Evolutionary conservation across 352 stramenopile species (phyloP).

Genomic region (Globisporangium rhizosaccharum): DNA sequence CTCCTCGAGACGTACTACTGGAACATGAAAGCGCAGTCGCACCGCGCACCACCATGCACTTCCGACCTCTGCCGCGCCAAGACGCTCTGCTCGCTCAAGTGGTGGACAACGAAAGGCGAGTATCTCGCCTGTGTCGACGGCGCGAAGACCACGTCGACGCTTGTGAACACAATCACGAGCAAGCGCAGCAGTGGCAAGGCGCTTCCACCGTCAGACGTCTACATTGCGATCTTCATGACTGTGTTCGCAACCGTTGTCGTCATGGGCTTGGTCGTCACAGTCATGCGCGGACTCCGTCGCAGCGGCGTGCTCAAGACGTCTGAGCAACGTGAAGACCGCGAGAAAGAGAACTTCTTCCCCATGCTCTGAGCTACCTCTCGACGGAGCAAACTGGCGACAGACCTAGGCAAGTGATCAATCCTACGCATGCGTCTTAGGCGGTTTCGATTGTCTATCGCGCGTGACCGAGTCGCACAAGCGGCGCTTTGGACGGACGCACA

Average conservation of each 20-base stretch:
- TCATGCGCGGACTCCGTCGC: constrained; percentile 29
- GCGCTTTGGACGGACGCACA: too few relatives aligned
- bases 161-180: constrained; percentile 12
- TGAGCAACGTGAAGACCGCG: constrained; percentile 20
- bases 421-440: too few relatives aligned
- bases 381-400: not conserved
- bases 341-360: constrained; percentile 45
- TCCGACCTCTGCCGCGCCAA: constrained; percentile 44
- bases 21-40: constrained; percentile 81
- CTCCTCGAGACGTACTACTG: constrained; percentile 73
- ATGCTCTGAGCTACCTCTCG: constrained; percentile 33
- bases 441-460: too few relatives aligned
- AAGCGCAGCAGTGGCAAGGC: not conserved
- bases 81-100: constrained; percentile 68
- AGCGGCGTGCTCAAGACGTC: constrained; percentile 34
- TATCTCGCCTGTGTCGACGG: constrained; percentile 59
- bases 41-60: constrained; percentile 36
- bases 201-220: constrained; percentile 23
- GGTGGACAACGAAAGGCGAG: constrained; percentile 73
- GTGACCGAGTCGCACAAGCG: too few relatives aligned
- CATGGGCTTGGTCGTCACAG: constrained; percentile 25
- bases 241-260: constrained; percentile 31
- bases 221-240: constrained; percentile 40
- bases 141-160: constrained; percentile 12
- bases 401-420: too few relatives aligned